Evolutionary conservation across 2,329 filamentous ascomycete genomes (phyloP).

Genomic region (Biscogniauxia sp.): DNA sequence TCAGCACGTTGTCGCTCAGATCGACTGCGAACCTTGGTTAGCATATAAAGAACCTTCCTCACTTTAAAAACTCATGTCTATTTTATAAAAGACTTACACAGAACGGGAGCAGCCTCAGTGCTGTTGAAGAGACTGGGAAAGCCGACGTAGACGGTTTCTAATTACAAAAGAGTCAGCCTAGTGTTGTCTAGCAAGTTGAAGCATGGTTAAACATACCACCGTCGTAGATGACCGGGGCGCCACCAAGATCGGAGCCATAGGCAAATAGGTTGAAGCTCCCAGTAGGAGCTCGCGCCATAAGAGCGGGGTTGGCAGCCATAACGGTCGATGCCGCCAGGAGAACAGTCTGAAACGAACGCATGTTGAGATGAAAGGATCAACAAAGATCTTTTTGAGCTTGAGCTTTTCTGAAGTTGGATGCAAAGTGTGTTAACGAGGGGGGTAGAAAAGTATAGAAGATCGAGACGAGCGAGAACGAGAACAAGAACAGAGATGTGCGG

Average conservation of each 20-base stretch:
- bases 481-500: too few relatives aligned
- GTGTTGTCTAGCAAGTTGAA: not conserved
- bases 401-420: not conserved
- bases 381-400: too few relatives aligned
- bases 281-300: constrained; percentile 12
- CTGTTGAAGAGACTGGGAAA: constrained; percentile 8
- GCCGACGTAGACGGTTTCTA: constrained; percentile 11
- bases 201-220: constrained; percentile 16
- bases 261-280: constrained; percentile 27
- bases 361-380: not conserved
- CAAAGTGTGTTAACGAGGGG: too few relatives aligned
- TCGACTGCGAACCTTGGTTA: constrained; percentile 10
- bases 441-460: too few relatives aligned
- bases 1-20: constrained; percentile 10
- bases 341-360: not conserved
- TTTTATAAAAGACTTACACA: constrained; percentile 17
- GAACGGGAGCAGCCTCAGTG: constrained; percentile 12
- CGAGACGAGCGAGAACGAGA: too few relatives aligned
- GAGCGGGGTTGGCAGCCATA: constrained; percentile 2
- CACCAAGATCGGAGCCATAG: constrained; percentile 26
- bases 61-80: not conserved
- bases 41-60: not conserved
- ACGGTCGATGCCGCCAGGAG: constrained; percentile 3
- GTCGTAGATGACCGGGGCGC: constrained; percentile 23
- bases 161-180: not conserved